Percentiles rank a stretch among this genome's conserved stretches.
These are phyloP conservation scores for Trichomonascaceae sp. DNA, from an alignment of 1,139 yeast species.

Conservation along the genomic window DNA sequence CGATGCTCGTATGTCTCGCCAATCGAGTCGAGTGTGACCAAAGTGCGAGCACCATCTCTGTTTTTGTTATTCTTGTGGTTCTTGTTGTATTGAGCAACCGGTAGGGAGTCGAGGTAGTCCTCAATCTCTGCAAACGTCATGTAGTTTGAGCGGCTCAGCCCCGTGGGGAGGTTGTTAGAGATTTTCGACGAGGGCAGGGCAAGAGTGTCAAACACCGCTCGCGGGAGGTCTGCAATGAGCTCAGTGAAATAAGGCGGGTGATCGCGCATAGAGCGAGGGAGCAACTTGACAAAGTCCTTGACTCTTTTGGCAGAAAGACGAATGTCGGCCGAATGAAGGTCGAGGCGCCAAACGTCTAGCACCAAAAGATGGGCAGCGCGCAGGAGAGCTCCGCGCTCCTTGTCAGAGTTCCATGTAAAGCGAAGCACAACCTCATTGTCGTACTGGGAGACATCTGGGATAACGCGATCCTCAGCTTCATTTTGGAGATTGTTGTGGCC, in stretches of 20 bases:
- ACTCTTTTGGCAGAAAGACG: slow-evolving; percentile 17
- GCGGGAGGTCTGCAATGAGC: slow-evolving; percentile 21
- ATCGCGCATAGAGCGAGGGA: slow-evolving; percentile 19
- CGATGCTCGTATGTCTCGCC: slow-evolving; percentile 71
- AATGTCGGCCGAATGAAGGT: slow-evolving; percentile 17
- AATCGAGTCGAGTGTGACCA: slow-evolving; percentile 45
- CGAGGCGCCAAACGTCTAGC: slow-evolving; percentile 28
- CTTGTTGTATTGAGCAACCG: background rate
- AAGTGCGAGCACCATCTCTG: slow-evolving; percentile 58
- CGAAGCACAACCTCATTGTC: slow-evolving; percentile 40
- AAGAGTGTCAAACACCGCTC: slow-evolving; percentile 18
- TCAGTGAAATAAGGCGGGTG: slow-evolving; percentile 10
- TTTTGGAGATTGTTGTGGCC: background rate
- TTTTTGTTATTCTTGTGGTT: too few relatives aligned
- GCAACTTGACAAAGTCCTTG: slow-evolving; percentile 17
- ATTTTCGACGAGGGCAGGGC: too few relatives aligned
- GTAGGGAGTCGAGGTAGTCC: slow-evolving; percentile 35
- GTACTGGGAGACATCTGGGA: slow-evolving; percentile 30
- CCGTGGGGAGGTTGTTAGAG: background rate
- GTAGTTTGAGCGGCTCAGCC: slow-evolving; percentile 1
- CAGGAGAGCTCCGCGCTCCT: slow-evolving; percentile 17
- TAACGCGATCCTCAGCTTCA: slow-evolving; percentile 1
- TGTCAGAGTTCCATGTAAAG: slow-evolving; percentile 18
- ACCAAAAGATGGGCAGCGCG: slow-evolving; percentile 20
- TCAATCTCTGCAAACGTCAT: slow-evolving; percentile 41